Percentiles rank a stretch among this genome's conserved stretches.
Conservation (phyloP, 2,329 filamentous ascomycete genomes). For the Verticillium nonalfalfae region DNA sequence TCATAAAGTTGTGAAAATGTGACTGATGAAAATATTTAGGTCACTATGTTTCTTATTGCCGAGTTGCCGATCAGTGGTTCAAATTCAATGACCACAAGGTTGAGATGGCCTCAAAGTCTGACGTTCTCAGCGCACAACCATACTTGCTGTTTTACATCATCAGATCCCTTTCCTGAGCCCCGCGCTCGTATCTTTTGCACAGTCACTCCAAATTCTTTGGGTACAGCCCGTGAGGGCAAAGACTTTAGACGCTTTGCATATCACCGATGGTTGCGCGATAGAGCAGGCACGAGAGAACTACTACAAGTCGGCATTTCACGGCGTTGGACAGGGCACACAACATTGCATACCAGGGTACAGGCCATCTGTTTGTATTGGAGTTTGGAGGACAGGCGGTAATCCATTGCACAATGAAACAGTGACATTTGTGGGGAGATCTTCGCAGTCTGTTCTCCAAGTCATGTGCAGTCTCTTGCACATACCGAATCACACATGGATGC, state of each 20-base stretch:
- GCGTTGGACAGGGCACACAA: not conserved
- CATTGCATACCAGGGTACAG: not conserved
- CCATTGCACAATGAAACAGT: not conserved
- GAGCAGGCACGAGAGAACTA: not conserved
- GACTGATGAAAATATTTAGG: slow-evolving; percentile 25
- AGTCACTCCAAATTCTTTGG: not conserved
- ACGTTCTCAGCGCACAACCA: slow-evolving; percentile 79
- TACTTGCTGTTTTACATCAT: slow-evolving; percentile 88
- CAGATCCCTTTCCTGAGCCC: slow-evolving; percentile 44
- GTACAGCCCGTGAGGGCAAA: not conserved
- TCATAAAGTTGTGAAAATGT: not conserved
- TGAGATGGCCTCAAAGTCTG: slow-evolving; percentile 72
- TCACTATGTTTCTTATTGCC: slow-evolving; percentile 83
- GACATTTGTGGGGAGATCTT: not conserved
- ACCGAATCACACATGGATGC: no score
- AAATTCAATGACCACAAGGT: slow-evolving; percentile 95
- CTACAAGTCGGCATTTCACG: not conserved
- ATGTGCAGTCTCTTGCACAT: no score
- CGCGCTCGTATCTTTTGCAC: not conserved
- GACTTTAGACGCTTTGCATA: not conserved
- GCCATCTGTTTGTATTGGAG: not conserved
- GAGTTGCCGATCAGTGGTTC: slow-evolving; percentile 85
- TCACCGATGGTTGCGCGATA: not conserved
- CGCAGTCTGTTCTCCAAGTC: no score
- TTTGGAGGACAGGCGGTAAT: not conserved